Conservation (phyloP, 768 basidiomycete genomes). For the Termitomyces sp. region DNA sequence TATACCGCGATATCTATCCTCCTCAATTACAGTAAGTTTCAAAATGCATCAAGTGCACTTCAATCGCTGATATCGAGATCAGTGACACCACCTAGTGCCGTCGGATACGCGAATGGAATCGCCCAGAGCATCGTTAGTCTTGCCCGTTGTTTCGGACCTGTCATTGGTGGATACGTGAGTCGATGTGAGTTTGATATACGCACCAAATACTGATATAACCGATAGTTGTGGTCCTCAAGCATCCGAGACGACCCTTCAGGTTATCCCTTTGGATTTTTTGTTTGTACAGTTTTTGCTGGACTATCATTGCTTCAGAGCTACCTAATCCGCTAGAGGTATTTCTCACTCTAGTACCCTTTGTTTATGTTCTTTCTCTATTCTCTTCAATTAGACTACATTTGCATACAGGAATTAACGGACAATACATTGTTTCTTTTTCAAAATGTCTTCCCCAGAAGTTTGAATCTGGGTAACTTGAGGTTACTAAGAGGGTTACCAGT, state of each 20-base stretch:
- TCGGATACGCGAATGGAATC: slow-evolving; percentile 92
- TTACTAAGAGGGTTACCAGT: neutral
- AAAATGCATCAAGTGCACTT: neutral
- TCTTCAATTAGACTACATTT: neutral
- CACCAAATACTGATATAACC: slow-evolving; percentile 8
- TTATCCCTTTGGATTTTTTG: slow-evolving; percentile 71
- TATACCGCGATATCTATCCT: slow-evolving; percentile 91
- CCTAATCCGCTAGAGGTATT: slow-evolving; percentile 52
- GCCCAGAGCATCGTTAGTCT: slow-evolving; percentile 95
- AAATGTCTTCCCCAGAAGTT: neutral
- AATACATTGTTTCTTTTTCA: neutral
- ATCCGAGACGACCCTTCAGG: slow-evolving; percentile 64
- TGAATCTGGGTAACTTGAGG: neutral
- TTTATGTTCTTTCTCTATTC: neutral
- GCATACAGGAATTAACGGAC: neutral
- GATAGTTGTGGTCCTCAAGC: slow-evolving; percentile 70
- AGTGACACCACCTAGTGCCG: slow-evolving; percentile 89
- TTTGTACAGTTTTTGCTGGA: slow-evolving; percentile 56
- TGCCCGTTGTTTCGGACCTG: slow-evolving; percentile 85
- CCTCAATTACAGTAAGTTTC: slow-evolving; percentile 68
- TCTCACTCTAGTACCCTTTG: neutral
- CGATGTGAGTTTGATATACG: neutral
- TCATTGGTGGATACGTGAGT: slow-evolving; percentile 78
- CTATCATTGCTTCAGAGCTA: slow-evolving; percentile 67
- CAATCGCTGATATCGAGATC: slow-evolving; percentile 9